Base-by-base conservation (phyloP, 208 protist genomes). In the Naegleria gruberi region DNA sequence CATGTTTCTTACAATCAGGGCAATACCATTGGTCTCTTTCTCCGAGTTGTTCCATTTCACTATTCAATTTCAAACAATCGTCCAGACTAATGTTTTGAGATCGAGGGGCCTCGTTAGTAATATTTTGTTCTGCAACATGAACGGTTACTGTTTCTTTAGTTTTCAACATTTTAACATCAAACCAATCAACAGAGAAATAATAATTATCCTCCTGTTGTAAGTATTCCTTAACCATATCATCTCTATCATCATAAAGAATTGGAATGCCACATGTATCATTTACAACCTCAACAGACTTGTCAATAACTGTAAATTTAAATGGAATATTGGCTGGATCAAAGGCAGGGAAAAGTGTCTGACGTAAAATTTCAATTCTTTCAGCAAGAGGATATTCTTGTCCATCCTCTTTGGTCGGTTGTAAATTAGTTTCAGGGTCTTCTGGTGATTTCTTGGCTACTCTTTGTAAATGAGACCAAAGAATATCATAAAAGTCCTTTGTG, bases 11-110 rank as follows among this genome's bases (percentile, higher is more conserved):
- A 88, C 94, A 95, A 8, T 90, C 45, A 37, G 51, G 90, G 43
- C 94, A 95, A 57, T 95, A 95, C 94, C 94, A 95, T 82, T 90
- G 91, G 85, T 95, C 93, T 43, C 91, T 86, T 26, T 47, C 43
- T 26, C 90, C 84, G 0, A 95, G 47, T 87, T 93, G 42, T 90
- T 95, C 94, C 5, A 83, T 65, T 19, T 81, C 92, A 10, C 46
- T 86, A 55, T 95, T 95, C n/a, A 94, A 34, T 19, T 91, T 55
- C 12, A 95, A 88, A 83, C 93, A 95, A 65, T 88, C 84, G 17
- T 65, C n/a, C n/a, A 88, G 41, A n/a, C 26, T 41, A 43, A 88
- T 41, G 19, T 65, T 5, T 43, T 26, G 26, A 42, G 0, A n/a
- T 47, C n/a, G 26, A 51, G 8, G 17, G 17, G 5, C 0, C 10